phyloP scores from a whole-genome alignment of 345 rosid species.

The Gossypium thurberi region DNA sequence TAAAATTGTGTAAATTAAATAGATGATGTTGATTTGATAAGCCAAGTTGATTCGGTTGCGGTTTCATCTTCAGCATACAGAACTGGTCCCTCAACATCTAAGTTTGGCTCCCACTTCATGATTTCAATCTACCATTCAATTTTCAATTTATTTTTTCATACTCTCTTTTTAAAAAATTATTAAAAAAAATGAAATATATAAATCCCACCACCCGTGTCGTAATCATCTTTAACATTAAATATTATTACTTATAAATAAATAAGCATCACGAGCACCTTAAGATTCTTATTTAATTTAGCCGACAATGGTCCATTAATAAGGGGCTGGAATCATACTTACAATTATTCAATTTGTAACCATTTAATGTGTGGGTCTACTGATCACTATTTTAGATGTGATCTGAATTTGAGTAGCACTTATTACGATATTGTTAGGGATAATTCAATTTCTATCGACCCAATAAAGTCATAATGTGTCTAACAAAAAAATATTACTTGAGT shows the following conservation, averaged over 20 bases:
- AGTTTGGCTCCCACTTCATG: neutral
- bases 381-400: too few species aligned
- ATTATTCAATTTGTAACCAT: neutral
- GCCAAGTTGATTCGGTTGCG: slow-evolving; percentile 1
- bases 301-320: neutral
- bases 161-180: neutral
- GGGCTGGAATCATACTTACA: neutral
- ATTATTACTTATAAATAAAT: neutral
- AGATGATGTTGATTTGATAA: neutral
- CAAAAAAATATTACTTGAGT: too few species aligned
- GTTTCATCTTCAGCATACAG: slow-evolving; percentile 7
- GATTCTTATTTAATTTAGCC: neutral
- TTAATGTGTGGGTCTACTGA: fast-evolving
- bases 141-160: neutral
- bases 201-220: slow-evolving; percentile 1
- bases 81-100: slow-evolving; percentile 4
- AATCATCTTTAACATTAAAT: neutral
- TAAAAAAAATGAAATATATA: neutral
- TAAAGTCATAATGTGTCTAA: too few species aligned
- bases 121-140: too few species aligned
- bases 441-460: too few species aligned
- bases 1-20: too few species aligned
- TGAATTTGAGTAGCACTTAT: fast-evolving
- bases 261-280: neutral
- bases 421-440: fast-evolving